Evolutionary conservation across 2,329 filamentous ascomycete species (phyloP), one percentile per base, ranked within the genome.

Genomic region (Talaromyces sp.): DNA sequence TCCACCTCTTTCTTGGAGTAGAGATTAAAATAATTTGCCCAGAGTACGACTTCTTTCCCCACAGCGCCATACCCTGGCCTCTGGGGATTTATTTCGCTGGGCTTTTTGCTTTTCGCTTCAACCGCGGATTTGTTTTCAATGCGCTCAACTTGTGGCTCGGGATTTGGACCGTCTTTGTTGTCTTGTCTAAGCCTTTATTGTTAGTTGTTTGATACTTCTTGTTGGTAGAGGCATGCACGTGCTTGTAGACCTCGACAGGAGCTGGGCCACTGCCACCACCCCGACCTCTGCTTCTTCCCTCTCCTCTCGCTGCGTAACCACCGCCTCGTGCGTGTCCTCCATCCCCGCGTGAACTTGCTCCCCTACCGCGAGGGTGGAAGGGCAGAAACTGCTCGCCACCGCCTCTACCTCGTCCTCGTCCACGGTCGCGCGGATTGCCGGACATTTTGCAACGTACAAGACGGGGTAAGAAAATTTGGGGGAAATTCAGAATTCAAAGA

Each of bases 1-100:
- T 66, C 56, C 12, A 67, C 52, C 63, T 63, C 69, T 31, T 47
- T 72, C 14, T 64, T 71, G 31, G 70, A 71, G 5, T 62, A 70
- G 56, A 72, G 62, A 34, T 67, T 57, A 40, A 68, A 64, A 52
- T 68, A 65, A 61, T 68, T 68, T 16, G 66, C 59, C 62, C 59
- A 66, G 27, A 68, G 36, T 1, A 53, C 40, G 10, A 64, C 58
- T 9, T 12, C 23, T n/a, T 28, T 57, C n/a, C 66, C 65, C 42
- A 42, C 52, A 14, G 51, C 63, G 8, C 65, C 66, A 52, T 58
- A 67, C 3, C 50, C 65, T 47, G 66, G 65, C 18, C 65, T 62
- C 12, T 40, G 36, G 10, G 64, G 33, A 65, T 66, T 33, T 78
- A 10, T 9, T 40, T 40, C 30, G n/a, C 16, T 42, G 16, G 7